These are phyloP conservation scores for Ophiorrhiza pumila DNA, from an alignment of 257 asterid species.

Conservation along the genomic window DNA sequence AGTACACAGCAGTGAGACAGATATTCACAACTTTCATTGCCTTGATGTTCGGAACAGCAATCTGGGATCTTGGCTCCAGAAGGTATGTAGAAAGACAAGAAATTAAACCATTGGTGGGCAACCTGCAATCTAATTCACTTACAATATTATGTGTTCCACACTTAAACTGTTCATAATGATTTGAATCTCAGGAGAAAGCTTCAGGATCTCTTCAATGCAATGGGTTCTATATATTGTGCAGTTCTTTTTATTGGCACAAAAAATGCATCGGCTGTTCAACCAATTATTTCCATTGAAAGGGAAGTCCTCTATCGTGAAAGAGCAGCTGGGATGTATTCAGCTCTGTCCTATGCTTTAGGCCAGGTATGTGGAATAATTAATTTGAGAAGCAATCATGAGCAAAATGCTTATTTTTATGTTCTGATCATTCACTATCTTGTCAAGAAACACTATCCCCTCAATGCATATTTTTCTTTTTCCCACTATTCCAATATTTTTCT, in stretches of 20 bases:
- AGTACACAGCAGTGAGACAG: constrained; percentile 70
- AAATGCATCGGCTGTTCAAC: constrained; percentile 75
- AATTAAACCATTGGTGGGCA: not conserved
- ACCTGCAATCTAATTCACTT: no score
- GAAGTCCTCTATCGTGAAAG: constrained; percentile 81
- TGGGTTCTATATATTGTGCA: constrained; percentile 81
- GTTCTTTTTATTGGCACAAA: constrained; percentile 71
- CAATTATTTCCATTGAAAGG: constrained; percentile 73
- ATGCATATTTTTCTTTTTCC: no score
- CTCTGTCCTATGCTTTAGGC: constrained; percentile 80
- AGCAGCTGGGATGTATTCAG: constrained; percentile 92
- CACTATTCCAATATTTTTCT: no score
- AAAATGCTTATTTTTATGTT: not conserved
- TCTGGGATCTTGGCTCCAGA: constrained; percentile 69
- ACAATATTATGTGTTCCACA: no score
- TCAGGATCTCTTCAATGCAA: constrained; percentile 73
- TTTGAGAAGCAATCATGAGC: not conserved
- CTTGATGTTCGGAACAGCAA: constrained; percentile 66
- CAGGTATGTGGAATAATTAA: constrained; percentile 41
- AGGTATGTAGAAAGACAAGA: constrained; percentile 50
- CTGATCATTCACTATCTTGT: not conserved
- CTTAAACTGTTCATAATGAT: no score
- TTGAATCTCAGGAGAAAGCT: constrained; percentile 36
- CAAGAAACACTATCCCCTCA: not conserved
- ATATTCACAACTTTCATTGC: constrained; percentile 67